phyloP scores from a whole-genome alignment of 371 early-diverging fungal genomes.

The Choanephora cucurbitarum region DNA sequence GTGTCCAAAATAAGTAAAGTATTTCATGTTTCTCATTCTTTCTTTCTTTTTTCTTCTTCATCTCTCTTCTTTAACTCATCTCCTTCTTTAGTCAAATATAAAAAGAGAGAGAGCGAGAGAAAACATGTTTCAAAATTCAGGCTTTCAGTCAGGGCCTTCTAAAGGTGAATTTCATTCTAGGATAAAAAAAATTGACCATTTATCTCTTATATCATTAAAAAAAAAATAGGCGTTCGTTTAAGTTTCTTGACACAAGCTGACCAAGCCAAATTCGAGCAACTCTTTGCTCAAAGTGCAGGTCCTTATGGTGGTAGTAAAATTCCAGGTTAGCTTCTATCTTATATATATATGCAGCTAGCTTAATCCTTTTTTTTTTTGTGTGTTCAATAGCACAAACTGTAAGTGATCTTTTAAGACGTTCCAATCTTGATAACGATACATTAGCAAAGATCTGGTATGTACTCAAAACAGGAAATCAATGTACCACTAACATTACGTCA shows the following conservation, averaged over 20 bases:
- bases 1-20: constrained; percentile 13
- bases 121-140: constrained; percentile 21
- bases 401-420: constrained; percentile 42
- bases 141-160: constrained; percentile 24
- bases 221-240: constrained; percentile 41
- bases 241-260: constrained; percentile 48
- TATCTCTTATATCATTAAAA: not conserved
- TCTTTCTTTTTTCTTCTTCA: not conserved
- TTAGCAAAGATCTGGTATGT: constrained; percentile 54
- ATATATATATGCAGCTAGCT: not conserved
- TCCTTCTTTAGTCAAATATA: not conserved
- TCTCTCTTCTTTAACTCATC: not conserved
- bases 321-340: constrained; percentile 30
- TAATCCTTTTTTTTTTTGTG: not conserved
- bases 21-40: constrained; percentile 19
- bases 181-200: not conserved
- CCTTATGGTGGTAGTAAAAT: constrained; percentile 41
- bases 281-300: constrained; percentile 42
- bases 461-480: not conserved
- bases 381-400: constrained; percentile 36
- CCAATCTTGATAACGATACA: constrained; percentile 47
- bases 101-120: constrained; percentile 6
- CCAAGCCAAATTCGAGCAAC: constrained; percentile 50
- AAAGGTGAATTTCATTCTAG: constrained; percentile 15
- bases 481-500: constrained; percentile 8